These are phyloP conservation scores for Crepidotus variabilis DNA, from an alignment of 768 basidiomycete genomes.

Conservation along the genomic window DNA sequence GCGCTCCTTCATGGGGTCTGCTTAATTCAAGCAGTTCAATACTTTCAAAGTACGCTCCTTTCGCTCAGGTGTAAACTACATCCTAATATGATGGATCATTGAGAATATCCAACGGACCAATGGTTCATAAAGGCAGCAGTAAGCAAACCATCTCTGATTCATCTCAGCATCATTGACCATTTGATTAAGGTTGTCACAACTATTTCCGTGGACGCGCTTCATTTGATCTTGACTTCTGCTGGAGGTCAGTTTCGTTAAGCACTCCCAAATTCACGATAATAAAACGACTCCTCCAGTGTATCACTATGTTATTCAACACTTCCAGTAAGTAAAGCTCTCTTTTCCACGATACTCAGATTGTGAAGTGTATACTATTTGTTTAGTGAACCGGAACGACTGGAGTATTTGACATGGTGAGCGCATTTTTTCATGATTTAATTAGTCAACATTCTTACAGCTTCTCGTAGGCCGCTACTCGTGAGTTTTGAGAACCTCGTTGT, in stretches of 20 bases:
- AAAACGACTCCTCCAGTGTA: conserved; percentile 32
- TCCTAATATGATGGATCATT: background rate
- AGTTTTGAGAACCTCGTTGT: conserved; percentile 5
- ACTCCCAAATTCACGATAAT: background rate
- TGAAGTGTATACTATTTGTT: background rate
- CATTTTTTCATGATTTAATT: background rate
- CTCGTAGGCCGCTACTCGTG: conserved; percentile 26
- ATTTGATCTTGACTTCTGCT: conserved; percentile 44
- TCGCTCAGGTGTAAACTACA: background rate
- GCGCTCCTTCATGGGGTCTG: conserved; percentile 40
- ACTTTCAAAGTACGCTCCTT: conserved; percentile 30
- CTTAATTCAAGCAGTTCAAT: conserved; percentile 44
- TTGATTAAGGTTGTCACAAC: conserved; percentile 33
- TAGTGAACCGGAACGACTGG: conserved; percentile 22
- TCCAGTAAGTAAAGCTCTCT: conserved; percentile 20
- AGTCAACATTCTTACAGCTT: background rate
- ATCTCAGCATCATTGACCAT: background rate
- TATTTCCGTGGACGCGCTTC: conserved; percentile 40
- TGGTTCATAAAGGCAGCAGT: conserved; percentile 39
- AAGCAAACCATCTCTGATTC: conserved; percentile 2
- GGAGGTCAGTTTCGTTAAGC: conserved; percentile 26
- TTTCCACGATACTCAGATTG: background rate
- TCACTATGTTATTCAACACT: conserved; percentile 43
- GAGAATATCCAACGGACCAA: conserved; percentile 36
- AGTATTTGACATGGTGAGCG: conserved; percentile 22